Evolutionary conservation across 1,284 basidiomycete species (phyloP), one percentile per base, ranked within the genome.

Genomic region (Cystobasidium sp.): DNA sequence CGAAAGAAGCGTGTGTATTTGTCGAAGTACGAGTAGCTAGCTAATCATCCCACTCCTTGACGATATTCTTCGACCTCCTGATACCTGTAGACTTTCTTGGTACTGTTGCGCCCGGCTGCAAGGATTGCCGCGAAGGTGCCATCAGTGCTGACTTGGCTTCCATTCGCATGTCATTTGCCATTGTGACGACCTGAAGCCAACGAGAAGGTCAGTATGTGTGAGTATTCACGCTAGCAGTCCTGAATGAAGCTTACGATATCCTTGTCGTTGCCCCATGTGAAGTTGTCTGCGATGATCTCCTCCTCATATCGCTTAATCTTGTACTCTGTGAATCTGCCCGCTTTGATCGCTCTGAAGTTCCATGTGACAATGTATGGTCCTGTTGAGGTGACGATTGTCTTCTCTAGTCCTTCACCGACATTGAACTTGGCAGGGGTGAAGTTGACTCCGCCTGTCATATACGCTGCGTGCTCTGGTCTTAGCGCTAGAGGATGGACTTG

Each of bases 401-500:
- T 96, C 85, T 99, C 96, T 68, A 90, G 88, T 22, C 89, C 91
- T 80, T 91, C 86, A 18, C 92, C 93, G 76, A 90, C 89, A 82
- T 99, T 97, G 85, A 99, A 99, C 91, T 91, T 89, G 1, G 96
- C 97, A 43, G 95, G 94, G 0, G 94, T 93, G 83, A 99, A 97
- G 12, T 87, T 88, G 73, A 99, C 88, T 9, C 78, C 75, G 18
- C 79, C 75, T 31, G 68, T 68, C 95, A 99, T 98, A 82, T 94
- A 97, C 51, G 93, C 92, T 63, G 94, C 90, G 83, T 99, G 97
- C 81, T 98, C 93, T 0, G 90, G 88, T 76, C 91, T 91, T 75
- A 99, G 86, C 81, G 95, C 93, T 75, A 99, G 86, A 52, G 94
- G 87, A 78, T 90, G 88, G 7, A 96, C 96, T 68, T 93, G 88